phyloP scores from a whole-genome alignment of 208 protist genomes.

The Wallacemonas sp. region DNA sequence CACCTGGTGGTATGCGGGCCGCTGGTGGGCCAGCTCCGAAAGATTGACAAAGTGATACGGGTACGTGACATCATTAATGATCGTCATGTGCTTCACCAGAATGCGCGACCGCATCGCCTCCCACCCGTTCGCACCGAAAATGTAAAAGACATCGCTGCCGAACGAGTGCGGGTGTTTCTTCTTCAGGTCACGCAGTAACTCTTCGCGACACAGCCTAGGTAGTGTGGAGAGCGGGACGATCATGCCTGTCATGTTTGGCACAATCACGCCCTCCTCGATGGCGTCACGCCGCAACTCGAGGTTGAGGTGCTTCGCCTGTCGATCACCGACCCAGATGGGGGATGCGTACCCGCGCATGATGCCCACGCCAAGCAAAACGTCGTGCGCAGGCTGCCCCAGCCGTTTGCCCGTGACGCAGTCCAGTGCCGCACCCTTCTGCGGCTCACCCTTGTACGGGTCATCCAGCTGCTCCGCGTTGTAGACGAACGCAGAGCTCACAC shows the following conservation, averaged over 20 bases:
- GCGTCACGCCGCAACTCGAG: constrained; percentile 47
- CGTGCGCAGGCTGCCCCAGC: constrained; percentile 86
- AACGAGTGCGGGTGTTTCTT: constrained; percentile 61
- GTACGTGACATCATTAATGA: constrained; percentile 66
- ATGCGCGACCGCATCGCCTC: constrained; percentile 78
- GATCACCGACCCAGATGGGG: constrained; percentile 84
- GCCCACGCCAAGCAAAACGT: constrained; percentile 81
- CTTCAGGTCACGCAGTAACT: constrained; percentile 64
- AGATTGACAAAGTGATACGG: constrained; percentile 91
- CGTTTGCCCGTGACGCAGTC: constrained; percentile 86
- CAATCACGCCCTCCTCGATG: constrained; percentile 49
- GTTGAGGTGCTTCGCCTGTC: constrained; percentile 85
- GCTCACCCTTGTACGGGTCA: constrained; percentile 88
- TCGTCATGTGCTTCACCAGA: constrained; percentile 85
- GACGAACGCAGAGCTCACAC: constrained; percentile 73
- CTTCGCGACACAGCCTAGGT: constrained; percentile 32
- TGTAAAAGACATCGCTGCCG: constrained; percentile 72
- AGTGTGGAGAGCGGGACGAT: constrained; percentile 73
- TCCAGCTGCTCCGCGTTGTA: constrained; percentile 87
- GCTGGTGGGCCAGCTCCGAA: constrained; percentile 61
- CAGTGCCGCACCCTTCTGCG: constrained; percentile 74
- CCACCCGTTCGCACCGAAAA: constrained; percentile 88
- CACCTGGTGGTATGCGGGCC: constrained; percentile 43
- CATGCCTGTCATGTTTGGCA: constrained; percentile 82
- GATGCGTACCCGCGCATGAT: constrained; percentile 88